A percentile compares a stretch with the other conserved stretches of the same genome.
Conservation (phyloP, 192 early-diverging fungal species). For the Geosiphon pyriformis region DNA sequence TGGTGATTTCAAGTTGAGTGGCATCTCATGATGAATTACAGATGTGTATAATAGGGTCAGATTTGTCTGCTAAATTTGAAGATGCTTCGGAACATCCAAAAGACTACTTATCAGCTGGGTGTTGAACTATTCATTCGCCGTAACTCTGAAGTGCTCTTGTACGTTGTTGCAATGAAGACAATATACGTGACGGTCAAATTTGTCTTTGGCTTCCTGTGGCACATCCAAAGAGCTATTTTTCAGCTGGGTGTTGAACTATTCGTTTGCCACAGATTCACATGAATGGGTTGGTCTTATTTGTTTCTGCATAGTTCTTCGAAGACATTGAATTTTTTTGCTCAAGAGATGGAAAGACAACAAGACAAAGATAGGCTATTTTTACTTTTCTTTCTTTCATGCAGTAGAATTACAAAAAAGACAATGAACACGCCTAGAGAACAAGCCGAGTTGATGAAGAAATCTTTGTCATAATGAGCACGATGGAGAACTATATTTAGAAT, state of each 20-base stretch:
- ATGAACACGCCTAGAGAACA: too few relatives aligned
- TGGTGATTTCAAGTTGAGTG: background rate
- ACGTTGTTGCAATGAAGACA: too few relatives aligned
- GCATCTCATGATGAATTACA: background rate
- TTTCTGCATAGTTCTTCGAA: background rate
- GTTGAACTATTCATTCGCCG: slow-evolving; percentile 6
- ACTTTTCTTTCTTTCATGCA: too few relatives aligned
- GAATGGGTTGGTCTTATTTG: background rate
- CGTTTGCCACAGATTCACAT: slow-evolving; percentile 7
- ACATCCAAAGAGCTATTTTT: slow-evolving; percentile 3
- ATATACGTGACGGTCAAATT: too few relatives aligned
- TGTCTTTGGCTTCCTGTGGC: too few relatives aligned
- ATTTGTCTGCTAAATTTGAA: background rate
- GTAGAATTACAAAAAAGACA: too few relatives aligned
- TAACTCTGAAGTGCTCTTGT: background rate
- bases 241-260: slow-evolving; percentile 10
- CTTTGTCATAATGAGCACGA: too few relatives aligned
- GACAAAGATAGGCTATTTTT: too few relatives aligned
- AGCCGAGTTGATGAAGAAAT: too few relatives aligned
- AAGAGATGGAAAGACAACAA: background rate
- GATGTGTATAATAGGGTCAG: background rate
- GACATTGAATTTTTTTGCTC: too few relatives aligned
- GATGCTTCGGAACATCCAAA: slow-evolving; percentile 8
- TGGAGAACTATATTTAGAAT: too few relatives aligned
- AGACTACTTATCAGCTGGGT: slow-evolving; percentile 7